Evolutionary conservation across 495 filamentous ascomycete genomes (phyloP).

Genomic region (Cercophora sp.): DNA sequence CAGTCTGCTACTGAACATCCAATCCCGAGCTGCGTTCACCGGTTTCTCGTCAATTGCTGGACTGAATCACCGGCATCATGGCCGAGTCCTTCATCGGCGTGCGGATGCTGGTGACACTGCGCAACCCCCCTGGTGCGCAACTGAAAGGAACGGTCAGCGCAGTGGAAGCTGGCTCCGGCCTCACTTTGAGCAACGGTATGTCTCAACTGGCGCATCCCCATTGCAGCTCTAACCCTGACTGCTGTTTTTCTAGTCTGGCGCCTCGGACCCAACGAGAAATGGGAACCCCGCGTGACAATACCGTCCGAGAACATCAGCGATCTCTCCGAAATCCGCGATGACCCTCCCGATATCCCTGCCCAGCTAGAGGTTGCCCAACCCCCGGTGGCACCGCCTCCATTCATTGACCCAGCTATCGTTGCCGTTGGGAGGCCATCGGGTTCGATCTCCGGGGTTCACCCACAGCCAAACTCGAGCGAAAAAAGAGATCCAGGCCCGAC

Average conservation of each 20-base stretch:
- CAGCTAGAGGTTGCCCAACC: neutral
- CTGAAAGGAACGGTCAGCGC: constrained; percentile 70
- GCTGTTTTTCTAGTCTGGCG: constrained; percentile 19
- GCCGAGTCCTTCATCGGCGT: constrained; percentile 68
- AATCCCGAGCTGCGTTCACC: no score
- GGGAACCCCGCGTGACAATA: constrained; percentile 34
- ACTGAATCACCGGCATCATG: no score
- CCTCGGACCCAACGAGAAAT: constrained; percentile 25
- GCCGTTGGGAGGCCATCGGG: constrained; percentile 40
- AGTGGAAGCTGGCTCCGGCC: constrained; percentile 63
- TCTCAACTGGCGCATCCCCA: neutral
- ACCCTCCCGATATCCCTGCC: constrained; percentile 2
- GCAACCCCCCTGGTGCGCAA: constrained; percentile 54
- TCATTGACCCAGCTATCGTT: constrained; percentile 54
- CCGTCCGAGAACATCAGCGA: constrained; percentile 37
- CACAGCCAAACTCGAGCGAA: constrained; percentile 34
- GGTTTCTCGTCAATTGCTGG: no score
- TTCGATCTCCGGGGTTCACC: constrained; percentile 16
- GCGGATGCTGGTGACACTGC: constrained; percentile 71
- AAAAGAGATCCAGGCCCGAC: constrained; percentile 29
- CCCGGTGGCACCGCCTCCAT: constrained; percentile 23
- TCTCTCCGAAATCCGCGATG: constrained; percentile 26
- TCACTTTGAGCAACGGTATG: constrained; percentile 78
- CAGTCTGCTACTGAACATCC: no score
- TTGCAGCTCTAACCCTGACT: neutral